Evolutionary conservation across 192 early-diverging fungal species (phyloP).

Genomic region (Coemansia guatemalensis): DNA sequence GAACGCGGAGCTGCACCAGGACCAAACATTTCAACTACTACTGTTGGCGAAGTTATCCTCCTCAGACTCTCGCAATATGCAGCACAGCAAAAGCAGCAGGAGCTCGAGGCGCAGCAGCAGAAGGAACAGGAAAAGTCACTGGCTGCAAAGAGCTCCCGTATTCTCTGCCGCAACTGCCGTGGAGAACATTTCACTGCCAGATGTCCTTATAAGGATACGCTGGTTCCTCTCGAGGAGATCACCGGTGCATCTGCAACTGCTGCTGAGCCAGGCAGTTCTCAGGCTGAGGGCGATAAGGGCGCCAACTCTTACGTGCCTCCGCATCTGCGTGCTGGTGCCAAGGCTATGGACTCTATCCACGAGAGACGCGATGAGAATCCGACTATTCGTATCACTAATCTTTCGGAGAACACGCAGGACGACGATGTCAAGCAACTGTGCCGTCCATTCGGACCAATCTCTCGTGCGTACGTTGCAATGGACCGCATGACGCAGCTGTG

Average conservation of each 20-base stretch:
- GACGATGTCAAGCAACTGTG: conserved; percentile 87
- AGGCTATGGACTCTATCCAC: conserved; percentile 25
- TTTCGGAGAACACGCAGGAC: conserved; percentile 92
- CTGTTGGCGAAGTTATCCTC: conserved; percentile 80
- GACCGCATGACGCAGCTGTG: conserved; percentile 82
- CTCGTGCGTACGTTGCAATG: conserved; percentile 82
- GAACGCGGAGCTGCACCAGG: conserved; percentile 75
- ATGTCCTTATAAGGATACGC: conserved; percentile 98
- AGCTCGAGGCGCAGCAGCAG: conserved; percentile 57
- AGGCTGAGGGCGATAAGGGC: conserved; percentile 39
- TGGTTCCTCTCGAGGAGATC: conserved; percentile 77
- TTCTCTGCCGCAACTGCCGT: conserved; percentile 93
- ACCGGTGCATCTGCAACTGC: conserved; percentile 17
- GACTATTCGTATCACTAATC: conserved; percentile 90
- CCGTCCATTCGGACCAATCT: conserved; percentile 78
- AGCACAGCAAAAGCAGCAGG: conserved; percentile 60
- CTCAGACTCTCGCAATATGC: conserved; percentile 75
- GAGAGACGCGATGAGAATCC: conserved; percentile 67
- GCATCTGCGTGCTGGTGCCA: conserved; percentile 69
- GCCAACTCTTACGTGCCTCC: conserved; percentile 86
- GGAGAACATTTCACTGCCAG: conserved; percentile 95
- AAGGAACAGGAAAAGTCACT: conserved; percentile 51
- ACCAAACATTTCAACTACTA: conserved; percentile 87
- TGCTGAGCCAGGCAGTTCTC: not conserved
- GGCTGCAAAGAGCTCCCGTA: conserved; percentile 74